Conservation (phyloP, 306 rosid species). For the Sicyos baderoa region DNA sequence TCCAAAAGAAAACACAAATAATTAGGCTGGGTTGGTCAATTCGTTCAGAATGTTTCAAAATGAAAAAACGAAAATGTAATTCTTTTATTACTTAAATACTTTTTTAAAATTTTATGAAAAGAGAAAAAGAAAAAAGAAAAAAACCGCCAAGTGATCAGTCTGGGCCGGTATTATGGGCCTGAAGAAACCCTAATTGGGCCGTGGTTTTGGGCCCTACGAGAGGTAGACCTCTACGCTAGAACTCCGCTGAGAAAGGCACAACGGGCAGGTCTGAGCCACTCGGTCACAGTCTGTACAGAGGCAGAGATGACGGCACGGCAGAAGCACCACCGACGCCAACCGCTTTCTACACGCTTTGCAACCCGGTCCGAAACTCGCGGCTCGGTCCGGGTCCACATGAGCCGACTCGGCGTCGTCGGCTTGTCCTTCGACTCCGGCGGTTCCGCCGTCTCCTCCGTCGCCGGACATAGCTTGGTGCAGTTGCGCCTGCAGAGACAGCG, state of each 20-base stretch:
- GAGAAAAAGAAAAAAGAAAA: background rate
- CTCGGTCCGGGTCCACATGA: conserved; percentile 64
- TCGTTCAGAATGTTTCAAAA: background rate
- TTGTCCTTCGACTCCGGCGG: conserved; percentile 34
- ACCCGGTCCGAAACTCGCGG: conserved; percentile 37
- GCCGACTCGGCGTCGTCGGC: conserved; percentile 92
- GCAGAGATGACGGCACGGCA: conserved; percentile 85
- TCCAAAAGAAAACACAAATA: background rate
- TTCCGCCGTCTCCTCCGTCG: conserved; percentile 26
- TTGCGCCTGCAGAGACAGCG: conserved; percentile 58
- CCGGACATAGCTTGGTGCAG: conserved; percentile 63
- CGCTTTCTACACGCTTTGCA: conserved; percentile 63
- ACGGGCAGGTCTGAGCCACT: conserved; percentile 60
- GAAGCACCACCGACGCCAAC: conserved; percentile 55
- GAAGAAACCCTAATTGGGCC: conserved; percentile 23
- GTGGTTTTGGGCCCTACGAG: conserved; percentile 36
- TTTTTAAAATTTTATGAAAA: background rate
- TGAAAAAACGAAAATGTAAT: conserved; percentile 5
- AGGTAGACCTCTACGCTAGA: conserved; percentile 63
- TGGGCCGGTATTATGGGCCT: conserved; percentile 26
- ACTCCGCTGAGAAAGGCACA: conserved; percentile 54
- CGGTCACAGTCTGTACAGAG: conserved; percentile 65
- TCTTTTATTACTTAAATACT: conserved; percentile 17
- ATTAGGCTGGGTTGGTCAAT: background rate
- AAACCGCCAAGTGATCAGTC: background rate